Evolutionary conservation across 2,329 filamentous ascomycete genomes (phyloP).

Genomic region (Phyllosticta paracitricarpa): DNA sequence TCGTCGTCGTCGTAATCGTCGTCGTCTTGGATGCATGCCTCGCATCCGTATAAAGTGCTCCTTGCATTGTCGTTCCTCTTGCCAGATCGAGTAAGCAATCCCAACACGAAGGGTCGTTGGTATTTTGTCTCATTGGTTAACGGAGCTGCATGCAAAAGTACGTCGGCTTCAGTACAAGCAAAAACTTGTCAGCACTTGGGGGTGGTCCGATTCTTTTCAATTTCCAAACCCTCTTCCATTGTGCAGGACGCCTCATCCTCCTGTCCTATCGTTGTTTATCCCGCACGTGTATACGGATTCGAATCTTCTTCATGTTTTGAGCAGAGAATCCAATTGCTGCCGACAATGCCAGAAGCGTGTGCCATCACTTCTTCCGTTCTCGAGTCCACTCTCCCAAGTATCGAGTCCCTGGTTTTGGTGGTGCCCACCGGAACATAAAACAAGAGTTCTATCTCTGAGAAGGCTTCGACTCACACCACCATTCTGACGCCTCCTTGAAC

Average conservation of each 20-base stretch:
- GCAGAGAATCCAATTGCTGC: not conserved
- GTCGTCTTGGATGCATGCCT: not conserved
- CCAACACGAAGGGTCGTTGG: not conserved
- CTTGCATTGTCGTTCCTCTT: not conserved
- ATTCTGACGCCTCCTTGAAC: not conserved
- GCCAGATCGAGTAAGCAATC: not conserved
- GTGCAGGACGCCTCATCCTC: too few relatives aligned
- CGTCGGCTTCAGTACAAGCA: not conserved
- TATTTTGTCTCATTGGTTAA: not conserved
- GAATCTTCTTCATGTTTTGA: too few relatives aligned
- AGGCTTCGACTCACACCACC: not conserved
- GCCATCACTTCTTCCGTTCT: not conserved
- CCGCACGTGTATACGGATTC: too few relatives aligned
- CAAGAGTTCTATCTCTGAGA: not conserved
- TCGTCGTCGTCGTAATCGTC: not conserved
- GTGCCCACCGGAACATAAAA: not conserved
- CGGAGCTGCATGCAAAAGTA: not conserved
- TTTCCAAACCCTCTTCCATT: not conserved
- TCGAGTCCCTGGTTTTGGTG: not conserved
- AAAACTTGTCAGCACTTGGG: not conserved
- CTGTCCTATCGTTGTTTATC: too few relatives aligned
- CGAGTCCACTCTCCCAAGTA: not conserved
- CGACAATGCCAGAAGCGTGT: not conserved
- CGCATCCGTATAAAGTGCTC: not conserved
- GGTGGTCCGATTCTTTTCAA: not conserved